Evolutionary conservation across 2,329 filamentous ascomycete species (phyloP).

Genomic region (Neofusicoccum umdonicola): DNA sequence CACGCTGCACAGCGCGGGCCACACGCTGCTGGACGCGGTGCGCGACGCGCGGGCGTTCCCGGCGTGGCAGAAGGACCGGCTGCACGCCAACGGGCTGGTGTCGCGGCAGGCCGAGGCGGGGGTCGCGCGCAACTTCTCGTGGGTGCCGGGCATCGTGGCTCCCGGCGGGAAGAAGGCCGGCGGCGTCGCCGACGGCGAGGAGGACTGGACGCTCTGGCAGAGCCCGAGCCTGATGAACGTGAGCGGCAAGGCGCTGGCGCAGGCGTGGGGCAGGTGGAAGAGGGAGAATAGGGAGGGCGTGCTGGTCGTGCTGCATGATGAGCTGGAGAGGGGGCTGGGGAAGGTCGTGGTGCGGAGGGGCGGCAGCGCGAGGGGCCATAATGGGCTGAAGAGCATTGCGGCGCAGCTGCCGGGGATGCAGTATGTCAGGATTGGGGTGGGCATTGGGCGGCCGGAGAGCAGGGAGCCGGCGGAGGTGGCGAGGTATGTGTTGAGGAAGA

Average conservation of each 20-base stretch:
- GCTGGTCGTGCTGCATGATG: constrained; percentile 83
- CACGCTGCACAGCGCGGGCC: constrained; percentile 85
- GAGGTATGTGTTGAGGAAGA: constrained; percentile 71
- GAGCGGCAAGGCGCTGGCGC: constrained; percentile 60
- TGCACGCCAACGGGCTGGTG: constrained; percentile 29
- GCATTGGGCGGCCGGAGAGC: constrained; percentile 78
- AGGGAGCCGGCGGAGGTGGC: constrained; percentile 67
- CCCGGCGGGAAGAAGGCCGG: neutral
- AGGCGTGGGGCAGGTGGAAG: constrained; percentile 14
- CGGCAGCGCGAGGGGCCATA: constrained; percentile 48
- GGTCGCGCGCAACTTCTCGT: neutral
- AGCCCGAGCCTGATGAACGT: constrained; percentile 81
- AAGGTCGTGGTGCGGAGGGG: constrained; percentile 64
- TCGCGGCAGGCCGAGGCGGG: constrained; percentile 19
- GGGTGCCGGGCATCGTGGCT: neutral
- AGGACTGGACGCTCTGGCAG: constrained; percentile 65
- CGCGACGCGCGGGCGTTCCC: constrained; percentile 43
- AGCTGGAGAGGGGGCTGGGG: constrained; percentile 72
- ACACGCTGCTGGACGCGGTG: constrained; percentile 64
- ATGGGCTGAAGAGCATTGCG: constrained; percentile 45
- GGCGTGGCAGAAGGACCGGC: constrained; percentile 19
- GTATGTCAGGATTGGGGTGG: constrained; percentile 68
- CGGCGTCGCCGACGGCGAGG: constrained; percentile 20
- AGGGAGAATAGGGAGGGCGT: constrained; percentile 34
- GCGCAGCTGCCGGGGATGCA: constrained; percentile 32